Percentiles rank a stretch among this genome's conserved stretches.
phyloP scores from a whole-genome alignment of 345 rosid species.

The Heritiera littoralis region DNA sequence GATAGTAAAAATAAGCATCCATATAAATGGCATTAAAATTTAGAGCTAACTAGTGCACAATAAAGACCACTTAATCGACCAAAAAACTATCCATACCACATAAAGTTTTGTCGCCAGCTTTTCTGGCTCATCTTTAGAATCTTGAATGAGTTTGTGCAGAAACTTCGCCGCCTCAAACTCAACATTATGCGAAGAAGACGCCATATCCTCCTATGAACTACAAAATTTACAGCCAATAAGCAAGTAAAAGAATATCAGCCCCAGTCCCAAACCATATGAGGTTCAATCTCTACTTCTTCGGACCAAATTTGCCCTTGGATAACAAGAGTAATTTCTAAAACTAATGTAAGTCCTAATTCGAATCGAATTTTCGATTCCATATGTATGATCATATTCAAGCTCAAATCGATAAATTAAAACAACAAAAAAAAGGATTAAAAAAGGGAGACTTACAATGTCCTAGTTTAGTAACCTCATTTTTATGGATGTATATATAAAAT shows the following conservation, averaged over 20 bases:
- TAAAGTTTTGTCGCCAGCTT: constrained; percentile 93
- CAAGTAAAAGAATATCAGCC: neutral
- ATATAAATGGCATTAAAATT: constrained; percentile 7
- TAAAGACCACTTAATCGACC: neutral
- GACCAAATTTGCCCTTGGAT: constrained; percentile 6
- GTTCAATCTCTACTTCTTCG: neutral
- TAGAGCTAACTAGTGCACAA: constrained; percentile 3
- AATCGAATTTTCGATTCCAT: neutral
- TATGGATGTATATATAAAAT: neutral
- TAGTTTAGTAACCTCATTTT: neutral
- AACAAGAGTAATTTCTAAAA: neutral
- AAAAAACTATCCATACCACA: constrained; percentile 54
- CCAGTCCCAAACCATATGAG: neutral
- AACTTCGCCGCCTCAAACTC: constrained; percentile 99
- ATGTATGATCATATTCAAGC: neutral
- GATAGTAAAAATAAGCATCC: constrained; percentile 21
- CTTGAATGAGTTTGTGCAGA: constrained; percentile 95
- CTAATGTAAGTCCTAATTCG: neutral
- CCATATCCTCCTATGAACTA: constrained; percentile 48
- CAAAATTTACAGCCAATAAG: constrained; percentile 5
- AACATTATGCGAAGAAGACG: constrained; percentile 74
- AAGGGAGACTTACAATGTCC: neutral
- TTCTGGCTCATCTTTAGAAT: constrained; percentile 92
- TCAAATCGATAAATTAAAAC: neutral
- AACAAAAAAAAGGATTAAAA: neutral